phyloP scores from a whole-genome alignment of 345 rosid species.

The Gossypium stocksii region DNA sequence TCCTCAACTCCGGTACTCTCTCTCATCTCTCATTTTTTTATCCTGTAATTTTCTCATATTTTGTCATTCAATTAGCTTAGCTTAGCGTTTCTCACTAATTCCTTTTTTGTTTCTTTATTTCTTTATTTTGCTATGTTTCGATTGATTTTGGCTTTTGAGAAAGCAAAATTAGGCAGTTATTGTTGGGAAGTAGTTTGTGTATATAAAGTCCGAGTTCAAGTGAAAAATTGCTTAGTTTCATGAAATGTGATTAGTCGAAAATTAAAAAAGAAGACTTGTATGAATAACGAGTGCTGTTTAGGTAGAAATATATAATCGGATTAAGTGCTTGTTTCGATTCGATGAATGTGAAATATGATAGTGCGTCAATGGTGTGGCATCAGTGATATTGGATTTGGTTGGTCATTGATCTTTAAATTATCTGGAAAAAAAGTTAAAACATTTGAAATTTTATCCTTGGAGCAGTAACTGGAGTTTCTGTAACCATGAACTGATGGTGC shows the following conservation, averaged over 20 bases:
- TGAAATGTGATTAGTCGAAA: not conserved
- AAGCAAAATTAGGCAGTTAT: not conserved
- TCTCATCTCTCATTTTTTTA: not conserved
- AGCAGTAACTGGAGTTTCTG: not conserved
- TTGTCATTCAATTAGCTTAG: not conserved
- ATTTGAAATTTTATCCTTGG: not conserved
- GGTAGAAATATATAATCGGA: not conserved
- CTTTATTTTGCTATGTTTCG: not conserved
- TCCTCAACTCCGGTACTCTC: constrained; percentile 59
- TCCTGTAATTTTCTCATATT: not conserved
- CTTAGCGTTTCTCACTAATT: not conserved
- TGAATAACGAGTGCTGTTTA: not conserved
- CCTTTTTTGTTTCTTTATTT: not conserved
- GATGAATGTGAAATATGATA: not conserved
- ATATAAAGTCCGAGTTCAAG: not conserved
- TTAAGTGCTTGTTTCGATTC: not conserved
- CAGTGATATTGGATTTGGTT: not conserved
- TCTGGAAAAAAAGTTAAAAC: not conserved
- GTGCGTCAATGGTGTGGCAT: not conserved
- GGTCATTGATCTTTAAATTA: not conserved
- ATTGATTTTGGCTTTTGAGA: not conserved
- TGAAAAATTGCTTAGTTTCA: not conserved
- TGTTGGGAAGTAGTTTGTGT: not conserved
- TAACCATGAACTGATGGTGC: too few species aligned
- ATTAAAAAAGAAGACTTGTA: not conserved